phyloP scores from a whole-genome alignment of 345 rosid genomes.

The Eucalyptus globulus region DNA sequence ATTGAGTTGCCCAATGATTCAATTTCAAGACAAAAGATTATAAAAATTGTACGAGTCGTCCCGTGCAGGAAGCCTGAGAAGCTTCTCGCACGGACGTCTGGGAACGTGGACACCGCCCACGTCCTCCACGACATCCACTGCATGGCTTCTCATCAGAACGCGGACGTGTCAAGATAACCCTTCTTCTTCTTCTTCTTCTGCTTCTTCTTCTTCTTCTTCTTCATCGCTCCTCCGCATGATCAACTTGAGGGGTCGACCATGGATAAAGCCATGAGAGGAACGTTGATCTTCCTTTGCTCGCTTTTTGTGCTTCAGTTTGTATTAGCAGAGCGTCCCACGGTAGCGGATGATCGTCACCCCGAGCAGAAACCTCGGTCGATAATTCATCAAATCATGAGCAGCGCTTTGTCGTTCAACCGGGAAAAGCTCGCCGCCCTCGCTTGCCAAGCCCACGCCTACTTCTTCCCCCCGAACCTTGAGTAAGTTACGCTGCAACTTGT shows the following conservation, averaged over 20 bases:
- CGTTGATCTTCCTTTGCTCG: neutral
- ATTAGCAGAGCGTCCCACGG: neutral
- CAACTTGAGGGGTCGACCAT: neutral
- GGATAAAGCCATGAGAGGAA: neutral
- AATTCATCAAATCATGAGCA: neutral
- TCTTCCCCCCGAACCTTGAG: neutral
- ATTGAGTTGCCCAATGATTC: too few relatives aligned
- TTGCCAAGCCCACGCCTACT: neutral
- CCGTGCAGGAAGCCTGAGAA: neutral
- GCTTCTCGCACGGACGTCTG: neutral
- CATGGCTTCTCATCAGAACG: neutral
- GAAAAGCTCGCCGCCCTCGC: neutral
- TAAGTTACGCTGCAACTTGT: neutral
- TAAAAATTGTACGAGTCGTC: neutral
- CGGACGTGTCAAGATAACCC: neutral
- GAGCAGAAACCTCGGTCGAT: neutral
- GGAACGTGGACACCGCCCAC: neutral
- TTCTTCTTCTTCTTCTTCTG: too few relatives aligned
- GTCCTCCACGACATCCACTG: neutral
- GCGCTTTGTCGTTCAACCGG: neutral
- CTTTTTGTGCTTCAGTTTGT: neutral
- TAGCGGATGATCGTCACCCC: neutral
- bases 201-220: neutral
- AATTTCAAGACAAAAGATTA: too few relatives aligned
- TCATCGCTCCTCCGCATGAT: neutral